Conservation (phyloP, 2,329 filamentous ascomycete genomes). For the Ceratocystis cubensis region DNA sequence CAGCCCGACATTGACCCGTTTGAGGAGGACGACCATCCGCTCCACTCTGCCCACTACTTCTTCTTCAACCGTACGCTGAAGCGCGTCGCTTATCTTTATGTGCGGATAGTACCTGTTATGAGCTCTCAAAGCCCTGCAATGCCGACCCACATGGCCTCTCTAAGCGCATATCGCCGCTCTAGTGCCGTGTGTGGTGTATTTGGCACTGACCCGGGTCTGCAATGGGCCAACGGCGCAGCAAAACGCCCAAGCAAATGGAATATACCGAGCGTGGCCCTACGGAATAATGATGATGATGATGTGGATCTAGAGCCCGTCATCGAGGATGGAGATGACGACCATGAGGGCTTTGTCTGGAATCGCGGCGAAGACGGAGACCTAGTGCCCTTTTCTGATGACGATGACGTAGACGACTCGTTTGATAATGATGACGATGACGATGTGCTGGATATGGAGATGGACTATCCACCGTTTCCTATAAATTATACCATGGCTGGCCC, state of each 20-base stretch:
- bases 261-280: neutral
- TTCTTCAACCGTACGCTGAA: slow-evolving; percentile 92
- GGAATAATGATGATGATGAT: slow-evolving; percentile 10
- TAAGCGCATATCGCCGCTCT: slow-evolving; percentile 12
- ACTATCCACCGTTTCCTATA: slow-evolving; percentile 34
- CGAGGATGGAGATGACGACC: slow-evolving; percentile 34
- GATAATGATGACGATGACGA: slow-evolving; percentile 35
- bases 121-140: slow-evolving; percentile 46
- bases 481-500: slow-evolving; percentile 14
- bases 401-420: slow-evolving; percentile 36
- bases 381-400: slow-evolving; percentile 40
- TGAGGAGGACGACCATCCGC: slow-evolving; percentile 79
- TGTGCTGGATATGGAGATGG: slow-evolving; percentile 28
- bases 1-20: slow-evolving; percentile 82
- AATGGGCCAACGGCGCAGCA: neutral
- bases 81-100: slow-evolving; percentile 84
- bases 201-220: neutral
- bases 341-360: slow-evolving; percentile 45
- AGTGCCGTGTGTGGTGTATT: slow-evolving; percentile 9
- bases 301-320: slow-evolving; percentile 19
- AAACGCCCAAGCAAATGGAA: slow-evolving; percentile 15
- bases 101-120: slow-evolving; percentile 73
- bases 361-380: slow-evolving; percentile 46
- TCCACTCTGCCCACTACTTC: slow-evolving; percentile 95
- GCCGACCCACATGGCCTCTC: slow-evolving; percentile 27